A percentile compares a stretch with the other conserved stretches of the same genome.
phyloP scores from a whole-genome alignment of 1,284 basidiomycete species.

The Vanrija pseudolonga region DNA sequence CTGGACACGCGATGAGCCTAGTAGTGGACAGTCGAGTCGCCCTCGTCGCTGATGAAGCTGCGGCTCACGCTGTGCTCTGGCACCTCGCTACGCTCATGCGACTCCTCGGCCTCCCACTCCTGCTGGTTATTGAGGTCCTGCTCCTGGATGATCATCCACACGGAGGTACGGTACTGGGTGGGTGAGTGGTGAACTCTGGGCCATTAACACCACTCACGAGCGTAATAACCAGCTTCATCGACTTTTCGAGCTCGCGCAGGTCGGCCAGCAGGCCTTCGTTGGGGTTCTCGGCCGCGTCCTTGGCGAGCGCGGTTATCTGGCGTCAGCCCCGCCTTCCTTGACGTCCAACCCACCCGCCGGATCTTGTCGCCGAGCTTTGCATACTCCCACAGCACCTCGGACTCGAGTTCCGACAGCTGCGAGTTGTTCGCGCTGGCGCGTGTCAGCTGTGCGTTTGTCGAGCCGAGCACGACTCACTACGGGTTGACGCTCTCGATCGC shows the following conservation, averaged over 20 bases:
- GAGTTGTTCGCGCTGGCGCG: slow-evolving; percentile 54
- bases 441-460: background rate
- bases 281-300: slow-evolving; percentile 56
- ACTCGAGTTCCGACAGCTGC: slow-evolving; percentile 60
- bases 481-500: slow-evolving; percentile 1
- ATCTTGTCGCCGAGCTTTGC: slow-evolving; percentile 67
- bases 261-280: slow-evolving; percentile 72
- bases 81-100: background rate
- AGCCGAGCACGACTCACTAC: slow-evolving; percentile 5
- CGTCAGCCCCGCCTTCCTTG: background rate
- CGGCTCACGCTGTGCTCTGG: background rate
- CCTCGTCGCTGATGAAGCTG: slow-evolving; percentile 7
- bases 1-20: no score
- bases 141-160: slow-evolving; percentile 86
- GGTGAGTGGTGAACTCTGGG: background rate
- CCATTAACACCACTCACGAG: slow-evolving; percentile 56
- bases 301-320: slow-evolving; percentile 48
- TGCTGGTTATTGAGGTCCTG: background rate
- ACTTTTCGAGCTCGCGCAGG: slow-evolving; percentile 78
- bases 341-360: slow-evolving; percentile 56
- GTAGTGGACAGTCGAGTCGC: slow-evolving; percentile 2
- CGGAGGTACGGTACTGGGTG: slow-evolving; percentile 82
- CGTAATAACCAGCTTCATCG: slow-evolving; percentile 90
- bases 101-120: slow-evolving; percentile 1
- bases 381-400: slow-evolving; percentile 74